Percentiles rank a stretch among this genome's conserved stretches.
Evolutionary conservation across 75 land plant species (phyloP).

Genomic region (Sequoiadendron giganteum): DNA sequence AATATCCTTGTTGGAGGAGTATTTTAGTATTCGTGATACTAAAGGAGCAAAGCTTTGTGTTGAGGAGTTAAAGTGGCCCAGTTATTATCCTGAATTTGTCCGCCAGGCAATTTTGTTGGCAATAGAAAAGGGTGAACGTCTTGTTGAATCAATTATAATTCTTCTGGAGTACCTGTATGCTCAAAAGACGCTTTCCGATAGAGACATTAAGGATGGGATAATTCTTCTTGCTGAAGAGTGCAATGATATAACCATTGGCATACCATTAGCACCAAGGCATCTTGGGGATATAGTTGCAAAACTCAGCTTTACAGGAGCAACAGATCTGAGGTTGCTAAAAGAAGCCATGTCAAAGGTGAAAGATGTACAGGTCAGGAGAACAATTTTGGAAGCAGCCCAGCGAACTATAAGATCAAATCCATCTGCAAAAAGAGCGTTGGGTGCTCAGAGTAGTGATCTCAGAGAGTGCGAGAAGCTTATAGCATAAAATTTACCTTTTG

Average conservation of each 20-base stretch:
- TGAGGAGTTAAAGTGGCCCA: constrained; percentile 70
- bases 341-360: constrained; percentile 51
- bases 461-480: constrained; percentile 34
- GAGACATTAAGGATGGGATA: constrained; percentile 57
- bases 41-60: constrained; percentile 85
- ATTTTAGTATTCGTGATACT: constrained; percentile 52
- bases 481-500: constrained; percentile 6
- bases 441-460: constrained; percentile 27
- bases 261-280: constrained; percentile 66
- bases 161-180: constrained; percentile 48
- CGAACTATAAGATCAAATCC: constrained; percentile 9
- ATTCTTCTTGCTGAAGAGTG: constrained; percentile 43
- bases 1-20: constrained; percentile 72
- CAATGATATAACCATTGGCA: constrained; percentile 73
- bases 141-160: constrained; percentile 40
- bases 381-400: constrained; percentile 37
- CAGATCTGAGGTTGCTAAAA: constrained; percentile 46
- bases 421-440: constrained; percentile 20
- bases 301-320: constrained; percentile 29
- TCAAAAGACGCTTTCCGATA: constrained; percentile 34
- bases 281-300: constrained; percentile 72
- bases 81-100: constrained; percentile 68
- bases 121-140: constrained; percentile 43
- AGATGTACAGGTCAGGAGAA: constrained; percentile 24
- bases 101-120: constrained; percentile 59